A percentile compares a stretch with the other conserved stretches of the same genome.
Evolutionary conservation across 495 filamentous ascomycete genomes (phyloP).

Genomic region (Pseudoneurospora amorphoporcata): DNA sequence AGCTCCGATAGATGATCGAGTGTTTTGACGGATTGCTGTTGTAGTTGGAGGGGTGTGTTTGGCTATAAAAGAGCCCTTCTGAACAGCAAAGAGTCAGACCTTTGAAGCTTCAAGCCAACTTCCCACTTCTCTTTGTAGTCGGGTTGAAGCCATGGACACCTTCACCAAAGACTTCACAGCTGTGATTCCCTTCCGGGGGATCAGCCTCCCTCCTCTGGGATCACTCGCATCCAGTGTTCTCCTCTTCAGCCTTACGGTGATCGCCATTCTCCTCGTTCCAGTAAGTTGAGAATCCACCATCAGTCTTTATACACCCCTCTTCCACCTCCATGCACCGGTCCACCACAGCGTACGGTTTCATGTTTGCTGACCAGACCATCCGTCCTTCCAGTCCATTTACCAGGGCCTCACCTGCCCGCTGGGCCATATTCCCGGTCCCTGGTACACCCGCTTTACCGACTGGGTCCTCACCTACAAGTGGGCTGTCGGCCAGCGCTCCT

Average conservation of each 20-base stretch:
- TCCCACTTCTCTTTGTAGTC: not conserved
- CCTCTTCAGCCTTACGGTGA: not conserved
- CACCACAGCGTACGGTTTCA: not conserved
- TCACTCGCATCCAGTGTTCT: not conserved
- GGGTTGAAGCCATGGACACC: not conserved
- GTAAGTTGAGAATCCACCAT: not conserved
- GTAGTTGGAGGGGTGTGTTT: not conserved
- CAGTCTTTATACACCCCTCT: not conserved
- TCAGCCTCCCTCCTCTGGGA: not conserved
- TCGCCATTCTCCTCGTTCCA: not conserved
- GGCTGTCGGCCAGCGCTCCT: slow-evolving; percentile 20
- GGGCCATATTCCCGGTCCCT: slow-evolving; percentile 7
- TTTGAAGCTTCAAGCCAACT: not conserved
- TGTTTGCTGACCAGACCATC: not conserved
- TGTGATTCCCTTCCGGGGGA: not conserved
- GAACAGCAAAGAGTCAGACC: not conserved
- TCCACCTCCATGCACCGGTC: not conserved
- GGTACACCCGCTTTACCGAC: slow-evolving; percentile 31
- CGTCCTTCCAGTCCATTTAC: not conserved
- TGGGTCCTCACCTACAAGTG: slow-evolving; percentile 22
- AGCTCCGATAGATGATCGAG: not conserved
- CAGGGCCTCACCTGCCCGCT: not conserved
- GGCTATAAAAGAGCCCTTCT: not conserved
- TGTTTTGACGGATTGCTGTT: not conserved
- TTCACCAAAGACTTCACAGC: not conserved